Evolutionary conservation across 345 rosid genomes (phyloP).

Genomic region (Aurinia saxatilis): DNA sequence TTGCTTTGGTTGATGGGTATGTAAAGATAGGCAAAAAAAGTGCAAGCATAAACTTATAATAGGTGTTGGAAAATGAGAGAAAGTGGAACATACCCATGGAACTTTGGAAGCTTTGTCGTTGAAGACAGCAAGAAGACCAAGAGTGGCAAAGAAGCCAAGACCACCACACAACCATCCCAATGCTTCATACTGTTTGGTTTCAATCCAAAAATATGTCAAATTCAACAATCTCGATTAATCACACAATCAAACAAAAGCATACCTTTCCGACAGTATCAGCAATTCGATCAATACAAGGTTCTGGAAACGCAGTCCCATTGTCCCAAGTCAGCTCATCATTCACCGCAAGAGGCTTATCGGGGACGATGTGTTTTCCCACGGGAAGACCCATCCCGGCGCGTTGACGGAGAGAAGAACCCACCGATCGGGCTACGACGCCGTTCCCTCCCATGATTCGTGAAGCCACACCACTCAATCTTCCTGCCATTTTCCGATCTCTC

Average conservation of each 20-base stretch:
- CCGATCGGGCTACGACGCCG: slow-evolving; percentile 67
- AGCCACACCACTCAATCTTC: slow-evolving; percentile 64
- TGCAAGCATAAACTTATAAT: not conserved
- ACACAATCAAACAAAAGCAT: not conserved
- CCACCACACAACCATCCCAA: slow-evolving; percentile 98
- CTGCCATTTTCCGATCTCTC: slow-evolving; percentile 79
- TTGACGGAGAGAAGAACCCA: slow-evolving; percentile 67
- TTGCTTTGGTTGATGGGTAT: not conserved
- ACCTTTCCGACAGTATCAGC: slow-evolving; percentile 99
- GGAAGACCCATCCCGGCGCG: slow-evolving; percentile 98
- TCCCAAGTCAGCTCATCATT: slow-evolving; percentile 96
- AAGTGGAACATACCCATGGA: slow-evolving; percentile 60
- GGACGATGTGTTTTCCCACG: slow-evolving; percentile 92
- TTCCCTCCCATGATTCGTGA: slow-evolving; percentile 86
- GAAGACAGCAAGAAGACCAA: slow-evolving; percentile 69
- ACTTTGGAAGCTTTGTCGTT: slow-evolving; percentile 88
- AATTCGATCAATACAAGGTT: slow-evolving; percentile 94
- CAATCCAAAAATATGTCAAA: too few species aligned
- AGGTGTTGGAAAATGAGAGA: not conserved
- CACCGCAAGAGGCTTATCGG: slow-evolving; percentile 75
- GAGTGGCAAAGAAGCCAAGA: slow-evolving; percentile 62
- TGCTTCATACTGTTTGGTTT: slow-evolving; percentile 68
- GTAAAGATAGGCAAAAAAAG: not conserved
- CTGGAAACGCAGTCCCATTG: slow-evolving; percentile 87
- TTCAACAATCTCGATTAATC: too few species aligned